Evolutionary conservation across 2,329 filamentous ascomycete species (phyloP).

Genomic region (Apiospora arundinis): DNA sequence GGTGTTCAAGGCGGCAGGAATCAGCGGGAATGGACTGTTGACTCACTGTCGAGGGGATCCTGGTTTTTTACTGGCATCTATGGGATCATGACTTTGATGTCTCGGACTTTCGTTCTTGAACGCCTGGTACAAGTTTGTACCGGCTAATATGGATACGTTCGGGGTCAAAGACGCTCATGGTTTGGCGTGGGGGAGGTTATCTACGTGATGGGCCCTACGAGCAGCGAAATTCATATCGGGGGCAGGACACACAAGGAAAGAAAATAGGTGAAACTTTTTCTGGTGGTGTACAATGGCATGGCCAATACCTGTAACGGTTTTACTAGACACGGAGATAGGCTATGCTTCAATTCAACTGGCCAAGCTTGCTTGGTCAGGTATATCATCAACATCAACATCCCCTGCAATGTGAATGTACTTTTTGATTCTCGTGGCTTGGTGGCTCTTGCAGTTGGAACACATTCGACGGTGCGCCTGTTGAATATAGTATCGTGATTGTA

Average conservation of each 20-base stretch:
- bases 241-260: slow-evolving; percentile 8
- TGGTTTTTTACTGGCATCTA: slow-evolving; percentile 18
- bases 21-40: slow-evolving; percentile 1
- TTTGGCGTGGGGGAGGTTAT: slow-evolving; percentile 11
- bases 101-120: background rate
- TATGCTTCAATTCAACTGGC: slow-evolving; percentile 18
- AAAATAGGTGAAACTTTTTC: slow-evolving; percentile 25
- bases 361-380: slow-evolving; percentile 16
- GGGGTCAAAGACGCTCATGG: slow-evolving; percentile 13
- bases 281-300: slow-evolving; percentile 25
- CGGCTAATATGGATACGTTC: background rate
- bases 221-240: slow-evolving; percentile 1
- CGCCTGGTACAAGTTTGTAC: background rate
- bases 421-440: background rate
- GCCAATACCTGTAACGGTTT: slow-evolving; percentile 13
- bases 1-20: slow-evolving; percentile 16
- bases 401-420: background rate
- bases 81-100: slow-evolving; percentile 15
- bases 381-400: background rate
- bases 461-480: too few relatives aligned
- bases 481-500: too few relatives aligned
- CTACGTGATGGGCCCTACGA: slow-evolving; percentile 16
- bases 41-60: background rate
- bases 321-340: slow-evolving; percentile 18
- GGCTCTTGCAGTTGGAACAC: too few relatives aligned